phyloP scores from a whole-genome alignment of 345 rosid genomes.

The Euphorbia tirucalli region DNA sequence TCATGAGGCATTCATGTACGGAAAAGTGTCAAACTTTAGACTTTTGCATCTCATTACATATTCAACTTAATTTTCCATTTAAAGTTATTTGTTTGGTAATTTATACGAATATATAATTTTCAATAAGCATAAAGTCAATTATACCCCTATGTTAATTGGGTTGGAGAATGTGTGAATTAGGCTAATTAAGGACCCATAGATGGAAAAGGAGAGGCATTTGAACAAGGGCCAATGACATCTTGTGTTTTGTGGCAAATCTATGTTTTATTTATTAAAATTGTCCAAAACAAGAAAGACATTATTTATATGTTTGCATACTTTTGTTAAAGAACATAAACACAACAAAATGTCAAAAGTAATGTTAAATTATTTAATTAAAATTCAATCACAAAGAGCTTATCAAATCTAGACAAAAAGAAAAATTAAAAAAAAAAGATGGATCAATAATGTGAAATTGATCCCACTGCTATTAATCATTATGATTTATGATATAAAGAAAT shows the following conservation, averaged over 20 bases:
- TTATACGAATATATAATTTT: neutral
- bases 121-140: neutral
- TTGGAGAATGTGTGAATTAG: neutral
- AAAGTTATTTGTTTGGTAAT: too few relatives aligned
- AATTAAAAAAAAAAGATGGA: neutral
- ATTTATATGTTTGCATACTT: neutral
- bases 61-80: too few relatives aligned
- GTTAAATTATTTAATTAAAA: neutral
- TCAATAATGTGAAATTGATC: constrained; percentile 2
- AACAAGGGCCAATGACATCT: neutral
- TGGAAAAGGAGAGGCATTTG: neutral
- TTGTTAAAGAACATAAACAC: constrained; percentile 6
- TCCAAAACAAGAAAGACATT: constrained; percentile 8
- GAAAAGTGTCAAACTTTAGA: too few relatives aligned
- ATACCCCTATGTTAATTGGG: neutral
- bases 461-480: constrained; percentile 1
- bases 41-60: too few relatives aligned
- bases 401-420: neutral
- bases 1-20: too few relatives aligned
- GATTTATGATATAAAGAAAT: neutral
- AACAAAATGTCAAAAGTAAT: neutral
- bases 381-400: constrained; percentile 14
- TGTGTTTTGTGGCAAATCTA: constrained; percentile 4
- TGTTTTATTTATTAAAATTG: neutral
- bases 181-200: too few relatives aligned